These are phyloP conservation scores for Omphalea diandra DNA, from an alignment of 441 rosid genomes.

Conservation along the genomic window DNA sequence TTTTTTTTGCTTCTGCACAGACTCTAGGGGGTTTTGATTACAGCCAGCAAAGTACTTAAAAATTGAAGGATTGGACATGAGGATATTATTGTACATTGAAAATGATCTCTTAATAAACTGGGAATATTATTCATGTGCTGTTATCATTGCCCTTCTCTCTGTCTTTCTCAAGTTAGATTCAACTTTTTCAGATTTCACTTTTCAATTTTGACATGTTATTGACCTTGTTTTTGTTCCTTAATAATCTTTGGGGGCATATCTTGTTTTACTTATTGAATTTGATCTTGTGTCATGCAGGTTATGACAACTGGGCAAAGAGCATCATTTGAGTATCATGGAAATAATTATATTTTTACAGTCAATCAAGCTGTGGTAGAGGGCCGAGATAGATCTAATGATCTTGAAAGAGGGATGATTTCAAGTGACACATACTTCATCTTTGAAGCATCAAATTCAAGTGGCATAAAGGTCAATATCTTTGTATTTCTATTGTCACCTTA, in stretches of 20 bases:
- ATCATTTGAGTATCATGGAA: constrained; percentile 90
- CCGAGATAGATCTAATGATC: constrained; percentile 48
- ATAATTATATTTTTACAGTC: constrained; percentile 82
- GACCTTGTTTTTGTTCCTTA: not conserved
- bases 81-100: not conserved
- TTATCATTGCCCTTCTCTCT: not conserved
- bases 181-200: not conserved
- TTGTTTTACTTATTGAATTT: not conserved
- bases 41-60: not conserved
- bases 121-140: not conserved
- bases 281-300: constrained; percentile 51
- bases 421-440: constrained; percentile 78
- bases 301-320: constrained; percentile 89
- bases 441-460: constrained; percentile 84
- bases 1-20: not conserved
- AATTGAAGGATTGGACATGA: not conserved
- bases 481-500: constrained; percentile 11
- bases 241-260: not conserved
- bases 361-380: constrained; percentile 81
- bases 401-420: constrained; percentile 86
- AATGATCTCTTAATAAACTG: not conserved
- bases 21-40: too few relatives aligned
- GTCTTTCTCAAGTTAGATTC: not conserved
- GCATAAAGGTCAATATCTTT: constrained; percentile 72
- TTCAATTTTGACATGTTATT: not conserved